Base-by-base conservation (phyloP, 2,329 filamentous ascomycete species). In the Sphaceloma murrayae region DNA sequence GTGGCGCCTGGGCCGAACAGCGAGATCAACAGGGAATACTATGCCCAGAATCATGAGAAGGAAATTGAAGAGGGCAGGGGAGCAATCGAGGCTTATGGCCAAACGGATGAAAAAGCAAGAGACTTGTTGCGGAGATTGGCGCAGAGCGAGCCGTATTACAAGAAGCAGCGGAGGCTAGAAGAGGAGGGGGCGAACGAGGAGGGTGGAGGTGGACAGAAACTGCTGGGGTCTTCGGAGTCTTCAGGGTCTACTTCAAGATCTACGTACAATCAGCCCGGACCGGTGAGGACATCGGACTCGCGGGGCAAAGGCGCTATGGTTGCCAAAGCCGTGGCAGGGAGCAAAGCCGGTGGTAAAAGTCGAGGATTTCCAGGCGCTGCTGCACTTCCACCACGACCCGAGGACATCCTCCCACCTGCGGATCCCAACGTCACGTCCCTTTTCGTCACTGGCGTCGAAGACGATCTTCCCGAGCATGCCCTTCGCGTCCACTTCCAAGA, bases 1-100 rank as follows among this genome's bases (percentile, higher is more conserved):
- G 85, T 96, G 31, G 88, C 89, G 1, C 88, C 91, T 0, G 91
- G 91, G 0, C 91, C 91, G 1, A 77, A 86, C 51, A 94, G 85
- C 61, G 82, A 85, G 45, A 85, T 98, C 63, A 98, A 98, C 67
- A 73, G 91, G 54, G 88, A 98, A 65, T 98, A 91, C 65, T 98
- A 94, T 63, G 91, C 91, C 10, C 91, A 98, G 61, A 91, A 96
- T 60, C 88, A 96, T 63, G 89, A 96, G 67, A 84, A 81, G 57
- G 86, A 93, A 49, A 87, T 98, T 39, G 88, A 96, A 58, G 88
- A 96, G 54, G 91, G 91, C 2, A 74, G 84, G 51, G 85, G 82
- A 5, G 66, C 61, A 11, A 72, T 85, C 6, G 91, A 96, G 59
- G 87, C 85, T 53, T 96, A 95, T 59, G 87, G 94, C 51, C 94